Base-by-base conservation (phyloP, 805 yeast species). In the Cyberlindnera bimundalis region DNA sequence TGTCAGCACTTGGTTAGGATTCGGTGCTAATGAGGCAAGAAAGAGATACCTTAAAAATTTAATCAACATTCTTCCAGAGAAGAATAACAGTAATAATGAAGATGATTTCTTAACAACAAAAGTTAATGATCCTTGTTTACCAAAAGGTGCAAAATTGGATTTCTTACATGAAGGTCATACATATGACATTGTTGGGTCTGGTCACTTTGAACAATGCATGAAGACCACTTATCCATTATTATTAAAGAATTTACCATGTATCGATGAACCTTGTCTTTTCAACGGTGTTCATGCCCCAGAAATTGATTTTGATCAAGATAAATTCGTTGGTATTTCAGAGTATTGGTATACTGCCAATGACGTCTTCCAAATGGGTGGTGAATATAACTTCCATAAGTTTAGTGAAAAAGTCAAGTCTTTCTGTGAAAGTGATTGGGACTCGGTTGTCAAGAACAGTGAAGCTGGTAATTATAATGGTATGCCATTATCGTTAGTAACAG, bases 271-370 rank as follows among this genome's bases (percentile, higher is more conserved):
- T 2, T 93, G 99, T 62, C 65, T 91, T 24, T 93, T 93, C 60
- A 89, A 90, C 62, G 99, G 98, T 24, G 88, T 88, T 13, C 97
- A 91, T 65, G 96, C 89, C 0, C 99, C 99, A 5, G 76, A 73
- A 23, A 78, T 93, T 46, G 88, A 90, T 64, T 88, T 87, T 56
- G 71, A 73, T 12, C 71, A 71, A 35, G 95, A 88, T 54, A 84
- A 79, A 54, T 90, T 93, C 62, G 84, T 93, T 21, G 99, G 99
- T 0, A 82, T 91, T 17, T 86, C 96, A 7, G 99, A 93, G 62
- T 93, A 88, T 65, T 93, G 98, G 97, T 91, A 93, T 59, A 88
- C 97, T 1, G 90, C 96, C 3, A 85, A 89, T 55, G 98, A 91
- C 57, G 77, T 91, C 4, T 90, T 90, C 60, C 78, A 82, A 29